phyloP scores from a whole-genome alignment of 2,329 filamentous ascomycete species.

The Ceratocystis harringtonii region DNA sequence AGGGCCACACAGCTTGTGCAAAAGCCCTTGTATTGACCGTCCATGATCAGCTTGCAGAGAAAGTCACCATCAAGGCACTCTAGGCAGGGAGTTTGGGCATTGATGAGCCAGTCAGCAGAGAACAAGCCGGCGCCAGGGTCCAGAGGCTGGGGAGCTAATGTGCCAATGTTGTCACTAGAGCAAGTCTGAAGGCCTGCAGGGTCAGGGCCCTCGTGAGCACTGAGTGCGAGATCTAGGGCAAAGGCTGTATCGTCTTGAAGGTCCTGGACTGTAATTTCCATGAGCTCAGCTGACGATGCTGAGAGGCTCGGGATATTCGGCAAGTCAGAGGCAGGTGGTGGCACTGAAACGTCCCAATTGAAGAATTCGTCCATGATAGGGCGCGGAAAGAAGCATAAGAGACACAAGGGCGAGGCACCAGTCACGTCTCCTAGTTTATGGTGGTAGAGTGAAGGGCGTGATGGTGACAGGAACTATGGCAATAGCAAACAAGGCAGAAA shows the following conservation, averaged over 20 bases:
- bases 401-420: neutral
- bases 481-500: neutral
- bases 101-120: constrained; percentile 26
- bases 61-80: constrained; percentile 39
- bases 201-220: constrained; percentile 36
- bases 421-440: neutral
- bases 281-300: constrained; percentile 24
- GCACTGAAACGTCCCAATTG: constrained; percentile 35
- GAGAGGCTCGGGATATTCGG: constrained; percentile 27
- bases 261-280: constrained; percentile 25
- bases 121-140: constrained; percentile 18
- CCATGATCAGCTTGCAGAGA: constrained; percentile 44
- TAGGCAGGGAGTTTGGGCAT: constrained; percentile 34
- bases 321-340: neutral
- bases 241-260: constrained; percentile 24
- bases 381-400: neutral
- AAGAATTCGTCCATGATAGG: constrained; percentile 43
- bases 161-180: constrained; percentile 28
- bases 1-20: constrained; percentile 49
- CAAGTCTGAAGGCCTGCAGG: constrained; percentile 46
- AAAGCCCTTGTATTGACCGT: constrained; percentile 44
- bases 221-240: constrained; percentile 40
- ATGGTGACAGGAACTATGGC: neutral
- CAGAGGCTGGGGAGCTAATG: constrained; percentile 15
- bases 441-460: neutral